A percentile compares a stretch with the other conserved stretches of the same genome.
phyloP scores from a whole-genome alignment of 2,329 filamentous ascomycete species.

The Gremmenia infestans region DNA sequence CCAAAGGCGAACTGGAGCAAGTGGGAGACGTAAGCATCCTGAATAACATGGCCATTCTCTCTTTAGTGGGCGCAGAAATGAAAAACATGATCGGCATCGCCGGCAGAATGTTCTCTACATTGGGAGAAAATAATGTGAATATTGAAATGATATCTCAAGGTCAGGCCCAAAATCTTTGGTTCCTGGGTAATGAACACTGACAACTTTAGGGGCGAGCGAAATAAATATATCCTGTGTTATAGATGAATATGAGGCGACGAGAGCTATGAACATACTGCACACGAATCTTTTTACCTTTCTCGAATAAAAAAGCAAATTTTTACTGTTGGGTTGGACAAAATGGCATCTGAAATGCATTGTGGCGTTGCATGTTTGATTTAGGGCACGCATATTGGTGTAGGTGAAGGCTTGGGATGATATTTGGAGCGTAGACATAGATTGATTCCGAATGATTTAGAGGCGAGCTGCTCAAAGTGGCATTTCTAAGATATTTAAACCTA shows the following conservation, averaged over 20 bases:
- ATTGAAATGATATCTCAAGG: slow-evolving; percentile 99
- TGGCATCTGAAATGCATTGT: not conserved
- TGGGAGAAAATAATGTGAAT: slow-evolving; percentile 91
- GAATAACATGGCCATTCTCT: slow-evolving; percentile 90
- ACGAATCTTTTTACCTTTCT: slow-evolving; percentile 96
- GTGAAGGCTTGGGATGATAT: not conserved
- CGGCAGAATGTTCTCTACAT: slow-evolving; percentile 88
- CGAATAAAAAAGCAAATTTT: slow-evolving; percentile 41
- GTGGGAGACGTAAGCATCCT: slow-evolving; percentile 90
- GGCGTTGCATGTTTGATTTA: not conserved
- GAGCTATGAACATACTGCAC: slow-evolving; percentile 93
- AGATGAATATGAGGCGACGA: slow-evolving; percentile 81
- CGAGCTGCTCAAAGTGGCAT: too few relatives aligned
- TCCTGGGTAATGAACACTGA: slow-evolving; percentile 6
- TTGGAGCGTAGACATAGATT: not conserved
- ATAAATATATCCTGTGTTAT: slow-evolving; percentile 99
- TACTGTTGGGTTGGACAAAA: not conserved
- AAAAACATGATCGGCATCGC: slow-evolving; percentile 96
- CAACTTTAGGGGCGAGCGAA: slow-evolving; percentile 75
- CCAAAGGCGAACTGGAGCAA: slow-evolving; percentile 66
- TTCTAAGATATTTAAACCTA: too few relatives aligned
- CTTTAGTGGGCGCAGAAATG: slow-evolving; percentile 90
- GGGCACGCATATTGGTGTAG: not conserved
- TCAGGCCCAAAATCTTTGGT: slow-evolving; percentile 34
- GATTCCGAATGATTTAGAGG: not conserved